Percentiles rank a stretch among this genome's conserved stretches.
These are phyloP conservation scores for Boletus edulis DNA, from an alignment of 768 basidiomycete species.

Conservation along the genomic window DNA sequence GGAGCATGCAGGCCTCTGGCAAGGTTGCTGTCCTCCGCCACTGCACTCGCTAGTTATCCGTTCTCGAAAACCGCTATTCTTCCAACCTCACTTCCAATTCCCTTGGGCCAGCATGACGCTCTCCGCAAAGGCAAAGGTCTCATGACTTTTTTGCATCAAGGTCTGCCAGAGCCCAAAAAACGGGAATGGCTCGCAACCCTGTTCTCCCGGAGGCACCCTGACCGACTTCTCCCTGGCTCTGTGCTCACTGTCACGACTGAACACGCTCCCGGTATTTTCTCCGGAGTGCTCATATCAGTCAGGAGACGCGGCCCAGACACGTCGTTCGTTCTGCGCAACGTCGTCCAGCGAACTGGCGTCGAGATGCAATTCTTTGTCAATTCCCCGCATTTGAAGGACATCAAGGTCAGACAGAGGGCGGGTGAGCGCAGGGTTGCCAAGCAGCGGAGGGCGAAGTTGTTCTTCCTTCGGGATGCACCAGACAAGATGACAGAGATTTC, in stretches of 20 bases:
- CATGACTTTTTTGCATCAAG: slow-evolving; percentile 69
- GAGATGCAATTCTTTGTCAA: slow-evolving; percentile 90
- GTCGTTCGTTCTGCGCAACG: slow-evolving; percentile 85
- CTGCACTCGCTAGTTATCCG: slow-evolving; percentile 44
- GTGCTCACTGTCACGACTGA: slow-evolving; percentile 77
- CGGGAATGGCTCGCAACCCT: slow-evolving; percentile 61
- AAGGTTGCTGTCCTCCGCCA: slow-evolving; percentile 26
- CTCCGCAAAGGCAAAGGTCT: slow-evolving; percentile 71
- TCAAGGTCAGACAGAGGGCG: slow-evolving; percentile 72
- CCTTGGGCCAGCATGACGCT: slow-evolving; percentile 37
- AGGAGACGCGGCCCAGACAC: slow-evolving; percentile 84
- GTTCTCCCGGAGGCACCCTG: slow-evolving; percentile 69
- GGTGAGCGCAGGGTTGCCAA: slow-evolving; percentile 45
- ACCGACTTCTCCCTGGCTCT: slow-evolving; percentile 78
- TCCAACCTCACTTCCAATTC: slow-evolving; percentile 42
- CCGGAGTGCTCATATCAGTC: slow-evolving; percentile 84
- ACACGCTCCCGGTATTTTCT: slow-evolving; percentile 79
- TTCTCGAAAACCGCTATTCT: slow-evolving; percentile 71
- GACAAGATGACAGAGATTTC: slow-evolving; percentile 81
- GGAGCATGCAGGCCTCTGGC: slow-evolving; percentile 9
- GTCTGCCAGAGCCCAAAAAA: slow-evolving; percentile 66
- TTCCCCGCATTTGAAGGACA: slow-evolving; percentile 84
- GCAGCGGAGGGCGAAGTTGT: slow-evolving; percentile 75
- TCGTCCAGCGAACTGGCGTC: slow-evolving; percentile 87
- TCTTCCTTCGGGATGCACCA: slow-evolving; percentile 78